Base-by-base conservation (phyloP, 2,329 filamentous ascomycete species). In the Aspergillus hortae region DNA sequence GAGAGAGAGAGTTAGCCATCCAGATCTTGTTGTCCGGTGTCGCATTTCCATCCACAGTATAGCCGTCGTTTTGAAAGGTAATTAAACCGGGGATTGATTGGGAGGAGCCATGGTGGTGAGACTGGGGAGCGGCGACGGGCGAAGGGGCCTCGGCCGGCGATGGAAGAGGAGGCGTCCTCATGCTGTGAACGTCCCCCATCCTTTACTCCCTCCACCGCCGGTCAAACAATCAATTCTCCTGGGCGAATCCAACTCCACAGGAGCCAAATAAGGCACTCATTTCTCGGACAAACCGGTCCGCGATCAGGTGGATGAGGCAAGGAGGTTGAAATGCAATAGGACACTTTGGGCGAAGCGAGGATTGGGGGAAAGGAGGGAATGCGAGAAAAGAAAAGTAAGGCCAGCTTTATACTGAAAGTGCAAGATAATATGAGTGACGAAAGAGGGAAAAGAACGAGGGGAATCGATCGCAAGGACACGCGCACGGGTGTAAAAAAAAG, bases 121-220 rank as follows among this genome's bases (percentile, higher is more conserved):
- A 56, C 45, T 61, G 64, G 44, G 61, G 50, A 25, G 63, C 56
- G 54, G 60, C 58, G 46, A 63, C 48, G 51, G 69, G 56, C 53
- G 69, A 67, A 50, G 67, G 62, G 49, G 67, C 67, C 57, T 70
- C 66, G 52, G 67, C 66, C 57, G 69, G 69, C 55, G 71, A 73
- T 60, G 70, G 64, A 59, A 69, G 67, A 56, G 71, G 67, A 67
- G 69, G 62, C 53, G 65, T 71, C 61, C 65, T 71, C 67, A 68
- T 68, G 53, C 61, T 67, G 61, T 62, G 61, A 61, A 67, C 61
- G 59, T 70, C 66, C 60, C 62, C 68, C 67, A 71, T 69, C 58
- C 56, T 65, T 56, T 61, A 57, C 54, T 61, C 52, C 64, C 64
- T 68, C 61, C 61, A 61, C 60, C 63, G 56, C 61, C 64, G 61